These are phyloP conservation scores for Boletus eberwhitei DNA, from an alignment of 768 basidiomycete species.

Conservation along the genomic window DNA sequence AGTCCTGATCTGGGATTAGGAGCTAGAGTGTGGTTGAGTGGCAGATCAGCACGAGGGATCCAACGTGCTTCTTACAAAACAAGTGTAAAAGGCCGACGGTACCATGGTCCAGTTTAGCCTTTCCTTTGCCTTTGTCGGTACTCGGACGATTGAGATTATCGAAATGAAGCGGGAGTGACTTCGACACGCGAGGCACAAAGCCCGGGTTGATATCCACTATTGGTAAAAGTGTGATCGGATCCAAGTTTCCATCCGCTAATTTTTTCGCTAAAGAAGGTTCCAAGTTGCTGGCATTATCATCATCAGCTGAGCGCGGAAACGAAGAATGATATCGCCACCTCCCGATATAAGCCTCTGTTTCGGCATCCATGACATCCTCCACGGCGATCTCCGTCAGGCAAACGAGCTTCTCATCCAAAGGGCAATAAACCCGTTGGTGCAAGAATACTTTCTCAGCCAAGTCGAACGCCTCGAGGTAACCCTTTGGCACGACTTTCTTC, in stretches of 20 bases:
- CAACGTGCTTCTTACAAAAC: conserved; percentile 49
- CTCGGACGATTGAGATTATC: conserved; percentile 24
- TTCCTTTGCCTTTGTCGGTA: conserved; percentile 47
- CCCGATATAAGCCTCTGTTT: conserved; percentile 71
- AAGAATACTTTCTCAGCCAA: conserved; percentile 90
- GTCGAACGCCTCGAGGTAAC: conserved; percentile 71
- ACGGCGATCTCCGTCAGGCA: conserved; percentile 62
- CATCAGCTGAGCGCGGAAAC: conserved; percentile 5
- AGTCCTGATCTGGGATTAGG: conserved; percentile 25
- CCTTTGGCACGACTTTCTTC: conserved; percentile 72
- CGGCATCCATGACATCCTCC: conserved; percentile 51
- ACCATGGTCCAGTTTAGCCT: conserved; percentile 27
- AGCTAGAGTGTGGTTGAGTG: conserved; percentile 28
- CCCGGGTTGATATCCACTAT: conserved; percentile 79
- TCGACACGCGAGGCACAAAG: conserved; percentile 54
- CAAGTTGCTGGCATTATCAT: conserved; percentile 48
- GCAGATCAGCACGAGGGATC: conserved; percentile 37
- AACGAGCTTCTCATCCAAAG: conserved; percentile 58
- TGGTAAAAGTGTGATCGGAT: conserved; percentile 63
- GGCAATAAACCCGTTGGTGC: conserved; percentile 91
- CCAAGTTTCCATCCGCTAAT: conserved; percentile 64
- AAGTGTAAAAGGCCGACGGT: conserved; percentile 52
- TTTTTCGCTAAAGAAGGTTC: conserved; percentile 59
- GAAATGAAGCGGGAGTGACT: conserved; percentile 36
- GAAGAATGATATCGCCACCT: conserved; percentile 37